Base-by-base conservation (phyloP, 2,329 filamentous ascomycete species). In the Hypoxylon sp. region DNA sequence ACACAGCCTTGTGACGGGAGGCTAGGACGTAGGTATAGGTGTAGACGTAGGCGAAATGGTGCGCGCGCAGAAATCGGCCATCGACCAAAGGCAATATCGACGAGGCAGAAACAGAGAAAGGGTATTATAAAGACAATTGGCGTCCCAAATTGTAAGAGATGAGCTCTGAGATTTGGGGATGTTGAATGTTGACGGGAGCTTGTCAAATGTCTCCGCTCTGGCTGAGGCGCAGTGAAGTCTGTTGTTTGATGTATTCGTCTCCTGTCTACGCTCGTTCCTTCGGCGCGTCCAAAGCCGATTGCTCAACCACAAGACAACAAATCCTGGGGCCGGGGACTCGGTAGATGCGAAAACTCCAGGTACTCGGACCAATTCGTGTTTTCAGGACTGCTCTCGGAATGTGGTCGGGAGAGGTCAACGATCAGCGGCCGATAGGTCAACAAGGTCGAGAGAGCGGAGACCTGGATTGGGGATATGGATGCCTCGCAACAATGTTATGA, bases 201-300 rank as follows among this genome's bases (percentile, higher is more conserved):
- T 50, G 53, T 50, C 50, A 61, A 62, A 63, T 59, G 50, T 56
- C 50, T 65, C 59, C 62, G 59, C 65, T 58, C 28, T 28, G 36
- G 32, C 51, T 60, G 68, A 48, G 68, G 68, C 68, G 68, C 68
- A 70, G 68, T 59, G 17, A 55, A 51, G 48, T 60, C 32, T 19
- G 38, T 30, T 14, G 53, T 63, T 57, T 30, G 43, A 51, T 14
- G 49, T 56, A 55, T 52, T 50, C 28, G 48, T 25, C 17, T 52
- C 28, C 46, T 51, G 51, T 51, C 34, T 50, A 45, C 46, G 43
- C 45, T 30, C 50, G 46, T 58, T 49, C 23, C 38, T 46, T 55
- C 30, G 49, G 60, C 63, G 62, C 53, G 59, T 56, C 34, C 32
- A 28, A 38, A 21, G 14, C 43, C 32, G 28, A 57, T 21, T 56